Percentiles rank a stretch among this genome's conserved stretches.
These are phyloP conservation scores for Pugionium dolabratum DNA, from an alignment of 345 rosid species.

Conservation along the genomic window DNA sequence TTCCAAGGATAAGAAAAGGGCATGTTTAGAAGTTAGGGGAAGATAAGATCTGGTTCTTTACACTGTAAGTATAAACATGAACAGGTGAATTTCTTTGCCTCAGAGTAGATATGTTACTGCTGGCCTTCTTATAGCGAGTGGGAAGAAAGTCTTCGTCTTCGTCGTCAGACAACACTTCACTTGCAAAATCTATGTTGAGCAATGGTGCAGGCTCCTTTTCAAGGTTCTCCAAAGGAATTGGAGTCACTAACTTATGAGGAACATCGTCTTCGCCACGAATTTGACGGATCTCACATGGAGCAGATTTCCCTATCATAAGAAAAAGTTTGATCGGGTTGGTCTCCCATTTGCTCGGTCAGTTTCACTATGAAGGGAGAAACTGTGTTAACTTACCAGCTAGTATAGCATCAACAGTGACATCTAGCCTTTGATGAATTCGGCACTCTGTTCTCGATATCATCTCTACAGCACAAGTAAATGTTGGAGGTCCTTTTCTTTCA, in stretches of 20 bases:
- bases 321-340: constrained; percentile 23
- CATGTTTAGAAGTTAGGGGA: constrained; percentile 8
- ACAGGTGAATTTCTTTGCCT: constrained; percentile 55
- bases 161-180: constrained; percentile 53
- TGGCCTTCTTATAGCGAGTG: constrained; percentile 38
- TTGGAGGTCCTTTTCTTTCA: constrained; percentile 85
- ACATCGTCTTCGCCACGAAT: constrained; percentile 50
- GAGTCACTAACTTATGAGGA: constrained; percentile 45
- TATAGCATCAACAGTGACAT: constrained; percentile 87
- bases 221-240: constrained; percentile 38
- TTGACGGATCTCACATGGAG: constrained; percentile 72
- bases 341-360: background rate
- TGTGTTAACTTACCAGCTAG: constrained; percentile 58
- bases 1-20: constrained; percentile 3
- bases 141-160: constrained; percentile 54
- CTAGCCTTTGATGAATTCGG: constrained; percentile 81
- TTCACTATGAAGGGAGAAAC: background rate
- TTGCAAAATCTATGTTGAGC: constrained; percentile 38
- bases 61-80: constrained; percentile 74
- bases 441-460: constrained; percentile 81
- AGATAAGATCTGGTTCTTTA: constrained; percentile 36
- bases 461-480: constrained; percentile 90
- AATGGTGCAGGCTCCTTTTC: constrained; percentile 48
- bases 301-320: constrained; percentile 61
- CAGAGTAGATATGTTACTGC: constrained; percentile 36